phyloP scores from a whole-genome alignment of 1,284 basidiomycete species.

The Ganoderma lucidum region DNA sequence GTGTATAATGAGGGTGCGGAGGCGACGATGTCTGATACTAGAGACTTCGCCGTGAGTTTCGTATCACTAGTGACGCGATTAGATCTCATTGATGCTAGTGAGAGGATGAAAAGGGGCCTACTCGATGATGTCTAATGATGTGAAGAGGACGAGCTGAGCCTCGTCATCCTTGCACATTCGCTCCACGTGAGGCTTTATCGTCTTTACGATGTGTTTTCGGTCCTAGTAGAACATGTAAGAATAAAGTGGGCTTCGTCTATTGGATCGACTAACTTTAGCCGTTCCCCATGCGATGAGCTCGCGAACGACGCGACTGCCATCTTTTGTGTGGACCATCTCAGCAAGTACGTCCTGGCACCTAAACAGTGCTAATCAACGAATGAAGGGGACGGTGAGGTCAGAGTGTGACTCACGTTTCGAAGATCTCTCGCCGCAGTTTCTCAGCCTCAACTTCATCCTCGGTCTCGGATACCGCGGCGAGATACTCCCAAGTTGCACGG shows the following conservation, averaged over 20 bases:
- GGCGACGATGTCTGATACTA: slow-evolving; percentile 70
- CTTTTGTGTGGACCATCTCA: slow-evolving; percentile 92
- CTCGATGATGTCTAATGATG: slow-evolving; percentile 89
- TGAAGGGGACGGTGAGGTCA: not conserved
- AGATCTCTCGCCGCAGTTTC: slow-evolving; percentile 69
- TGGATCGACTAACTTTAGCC: slow-evolving; percentile 66
- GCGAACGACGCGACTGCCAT: slow-evolving; percentile 86
- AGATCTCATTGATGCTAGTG: not conserved
- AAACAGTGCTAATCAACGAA: not conserved
- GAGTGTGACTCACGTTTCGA: slow-evolving; percentile 54
- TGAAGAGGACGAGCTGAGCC: slow-evolving; percentile 88
- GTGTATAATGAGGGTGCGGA: slow-evolving; percentile 62
- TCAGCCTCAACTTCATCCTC: slow-evolving; percentile 69
- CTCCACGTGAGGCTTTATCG: slow-evolving; percentile 85
- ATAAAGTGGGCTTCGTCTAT: not conserved
- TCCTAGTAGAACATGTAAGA: slow-evolving; percentile 56
- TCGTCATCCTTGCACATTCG: slow-evolving; percentile 88
- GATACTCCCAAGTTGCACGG: slow-evolving; percentile 81
- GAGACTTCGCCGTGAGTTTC: slow-evolving; percentile 82
- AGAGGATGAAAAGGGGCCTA: slow-evolving; percentile 45
- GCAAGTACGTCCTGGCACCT: slow-evolving; percentile 85
- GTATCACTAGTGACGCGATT: slow-evolving; percentile 70
- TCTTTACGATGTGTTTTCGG: slow-evolving; percentile 88
- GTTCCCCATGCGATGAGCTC: slow-evolving; percentile 83
- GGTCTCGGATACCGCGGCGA: slow-evolving; percentile 59